Base-by-base conservation (phyloP, 495 filamentous ascomycete species). In the Penicillium fimorum region DNA sequence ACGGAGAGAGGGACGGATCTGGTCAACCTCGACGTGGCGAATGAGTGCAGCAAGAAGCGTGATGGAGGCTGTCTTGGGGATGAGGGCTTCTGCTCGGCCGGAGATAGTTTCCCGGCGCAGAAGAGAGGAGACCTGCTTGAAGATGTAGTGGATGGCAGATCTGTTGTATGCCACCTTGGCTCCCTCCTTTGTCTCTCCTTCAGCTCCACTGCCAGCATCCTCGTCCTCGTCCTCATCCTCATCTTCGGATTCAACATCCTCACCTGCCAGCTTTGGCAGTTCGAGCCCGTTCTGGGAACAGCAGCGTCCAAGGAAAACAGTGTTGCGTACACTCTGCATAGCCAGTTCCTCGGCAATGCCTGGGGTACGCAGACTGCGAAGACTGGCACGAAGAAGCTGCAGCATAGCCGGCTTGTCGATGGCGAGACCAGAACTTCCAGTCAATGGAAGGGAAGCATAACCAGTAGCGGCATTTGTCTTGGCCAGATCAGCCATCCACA, bases 401-500 rank as follows among this genome's bases (percentile, higher is more conserved):
- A 84, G 70, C 71, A 96, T 84, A 33, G 87, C 83, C 10, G 84
- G 77, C 13, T 73, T 79, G 37, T 76, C 75, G 18, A 98, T 77
- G 45, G 78, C 71, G 20, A 96, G 75, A 10, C 91, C 94, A 22
- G 81, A 70, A 7, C 86, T 87, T 12, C 91, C 89, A 40, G 73
- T 60, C 24, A 97, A 69, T 1, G 89, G 89, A 22, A 92, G 59
- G 8, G 70, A 71, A 17, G 68, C 63, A 43, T 84, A 78, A 5
- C 76, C 81, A 40, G 65, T 62, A 12, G 78, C 76, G 4, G 74
- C 73, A 53, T 84, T 84, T 2, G 76, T 82, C 51, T 82, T 81
- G 30, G 89, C 87, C 48, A 96, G 82, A 65, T 96, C 88, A 1
- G 86, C 84, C 50, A 97, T 84, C 73, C 86, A 92, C 25, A 81